Conservation (phyloP, 2,329 filamentous ascomycete species). For the Ascomycota sp. region DNA sequence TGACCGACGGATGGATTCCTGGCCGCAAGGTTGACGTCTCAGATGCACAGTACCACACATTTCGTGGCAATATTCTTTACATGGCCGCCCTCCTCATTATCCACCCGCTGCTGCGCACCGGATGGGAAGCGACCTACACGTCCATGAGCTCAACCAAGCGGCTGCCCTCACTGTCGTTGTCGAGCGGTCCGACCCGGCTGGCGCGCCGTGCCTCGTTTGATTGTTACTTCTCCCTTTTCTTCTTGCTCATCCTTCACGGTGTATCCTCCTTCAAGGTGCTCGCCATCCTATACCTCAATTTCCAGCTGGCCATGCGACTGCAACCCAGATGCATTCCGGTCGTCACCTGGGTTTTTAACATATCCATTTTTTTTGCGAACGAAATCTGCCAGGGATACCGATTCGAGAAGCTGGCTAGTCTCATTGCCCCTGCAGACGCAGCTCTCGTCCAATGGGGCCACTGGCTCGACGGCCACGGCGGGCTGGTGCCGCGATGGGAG, state of each 20-base stretch:
- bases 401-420: slow-evolving; percentile 39
- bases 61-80: slow-evolving; percentile 71
- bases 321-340: slow-evolving; percentile 51
- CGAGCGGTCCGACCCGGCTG: slow-evolving; percentile 34
- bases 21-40: slow-evolving; percentile 85
- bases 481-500: slow-evolving; percentile 81
- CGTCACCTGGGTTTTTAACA: slow-evolving; percentile 79
- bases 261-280: slow-evolving; percentile 71
- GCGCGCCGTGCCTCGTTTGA: slow-evolving; percentile 65
- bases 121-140: slow-evolving; percentile 43
- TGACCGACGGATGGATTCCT: slow-evolving; percentile 76
- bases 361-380: slow-evolving; percentile 72
- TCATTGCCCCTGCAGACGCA: slow-evolving; percentile 23
- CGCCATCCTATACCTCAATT: slow-evolving; percentile 63
- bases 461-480: slow-evolving; percentile 60
- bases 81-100: slow-evolving; percentile 52
- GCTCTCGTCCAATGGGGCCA: slow-evolving; percentile 38
- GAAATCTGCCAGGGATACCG: slow-evolving; percentile 65
- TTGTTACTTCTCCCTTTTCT: slow-evolving; percentile 58
- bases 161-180: slow-evolving; percentile 5
- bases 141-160: too few species aligned
- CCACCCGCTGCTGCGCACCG: slow-evolving; percentile 58
- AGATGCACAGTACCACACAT: slow-evolving; percentile 69
- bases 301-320: slow-evolving; percentile 50
- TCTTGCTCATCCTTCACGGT: slow-evolving; percentile 64